Conservation (phyloP, 1,284 basidiomycete species). For the Tylopilus orsonianus region DNA sequence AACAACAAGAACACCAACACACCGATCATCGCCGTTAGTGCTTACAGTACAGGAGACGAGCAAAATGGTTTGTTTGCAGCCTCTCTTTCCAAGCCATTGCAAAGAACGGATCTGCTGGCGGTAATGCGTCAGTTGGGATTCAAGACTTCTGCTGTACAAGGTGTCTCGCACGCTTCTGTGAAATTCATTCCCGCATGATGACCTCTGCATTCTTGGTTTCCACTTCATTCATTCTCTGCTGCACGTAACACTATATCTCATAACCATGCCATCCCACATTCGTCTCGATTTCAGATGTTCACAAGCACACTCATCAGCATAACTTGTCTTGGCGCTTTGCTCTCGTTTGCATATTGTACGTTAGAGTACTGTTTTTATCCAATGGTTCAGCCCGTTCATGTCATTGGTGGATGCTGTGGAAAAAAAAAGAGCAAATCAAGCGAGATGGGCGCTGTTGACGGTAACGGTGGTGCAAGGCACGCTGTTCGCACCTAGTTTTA, state of each 20-base stretch:
- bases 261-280: conserved; percentile 31
- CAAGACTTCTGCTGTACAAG: conserved; percentile 76
- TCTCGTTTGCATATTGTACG: conserved; percentile 43
- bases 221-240: conserved; percentile 35
- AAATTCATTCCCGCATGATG: conserved; percentile 46
- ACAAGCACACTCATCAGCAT: conserved; percentile 39
- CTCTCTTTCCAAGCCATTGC: conserved; percentile 83
- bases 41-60: conserved; percentile 74
- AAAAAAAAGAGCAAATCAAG: conserved; percentile 13
- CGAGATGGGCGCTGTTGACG: conserved; percentile 26
- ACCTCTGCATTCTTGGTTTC: conserved; percentile 29
- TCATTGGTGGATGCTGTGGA: conserved; percentile 4
- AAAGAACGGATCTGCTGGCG: conserved; percentile 79
- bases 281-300: conserved; percentile 15
- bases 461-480: not conserved
- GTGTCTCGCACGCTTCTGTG: conserved; percentile 42
- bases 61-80: conserved; percentile 82
- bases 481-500: conserved; percentile 1
- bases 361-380: conserved; percentile 34
- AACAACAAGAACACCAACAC: conserved; percentile 86
- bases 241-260: conserved; percentile 36
- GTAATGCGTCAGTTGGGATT: conserved; percentile 86
- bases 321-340: conserved; percentile 27
- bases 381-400: conserved; percentile 1
- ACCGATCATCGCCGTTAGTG: conserved; percentile 91